A percentile compares a stretch with the other conserved stretches of the same genome.
Conservation (phyloP, 352 stramenopile genomes). For the Phytophthora pinifolia region DNA sequence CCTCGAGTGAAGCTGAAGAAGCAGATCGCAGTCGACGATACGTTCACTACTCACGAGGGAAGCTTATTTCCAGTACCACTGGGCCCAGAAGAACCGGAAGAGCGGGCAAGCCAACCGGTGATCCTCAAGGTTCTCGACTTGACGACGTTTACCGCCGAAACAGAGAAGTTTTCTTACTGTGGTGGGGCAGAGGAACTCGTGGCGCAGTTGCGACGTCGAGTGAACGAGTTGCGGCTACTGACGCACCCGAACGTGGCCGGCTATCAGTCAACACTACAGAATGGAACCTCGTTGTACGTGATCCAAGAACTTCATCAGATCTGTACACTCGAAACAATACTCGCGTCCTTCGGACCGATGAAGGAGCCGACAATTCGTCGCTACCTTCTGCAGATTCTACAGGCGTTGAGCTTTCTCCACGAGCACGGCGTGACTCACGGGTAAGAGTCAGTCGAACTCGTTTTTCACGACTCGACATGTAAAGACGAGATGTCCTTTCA, state of each 20-base stretch:
- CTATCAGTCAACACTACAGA: conserved; percentile 42
- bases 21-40: conserved; percentile 13
- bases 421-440: conserved; percentile 43
- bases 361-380: conserved; percentile 70
- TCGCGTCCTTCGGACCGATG: conserved; percentile 72
- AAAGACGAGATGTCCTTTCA: not conserved
- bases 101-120: conserved; percentile 1
- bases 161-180: conserved; percentile 8
- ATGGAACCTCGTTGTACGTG: conserved; percentile 35
- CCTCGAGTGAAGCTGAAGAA: conserved; percentile 23
- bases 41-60: conserved; percentile 25
- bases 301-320: conserved; percentile 38
- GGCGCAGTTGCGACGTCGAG: conserved; percentile 23
- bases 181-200: conserved; percentile 8
- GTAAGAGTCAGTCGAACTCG: conserved; percentile 17
- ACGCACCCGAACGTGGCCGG: conserved; percentile 44
- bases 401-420: conserved; percentile 55
- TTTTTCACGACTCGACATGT: not conserved
- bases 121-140: conserved; percentile 26
- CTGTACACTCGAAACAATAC: conserved; percentile 58
- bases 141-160: not conserved
- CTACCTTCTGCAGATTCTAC: conserved; percentile 61
- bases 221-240: conserved; percentile 46
- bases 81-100: conserved; percentile 6
- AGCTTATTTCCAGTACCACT: conserved; percentile 7